Base-by-base conservation (phyloP, 768 basidiomycete species). In the Piloderma croceum region DNA sequence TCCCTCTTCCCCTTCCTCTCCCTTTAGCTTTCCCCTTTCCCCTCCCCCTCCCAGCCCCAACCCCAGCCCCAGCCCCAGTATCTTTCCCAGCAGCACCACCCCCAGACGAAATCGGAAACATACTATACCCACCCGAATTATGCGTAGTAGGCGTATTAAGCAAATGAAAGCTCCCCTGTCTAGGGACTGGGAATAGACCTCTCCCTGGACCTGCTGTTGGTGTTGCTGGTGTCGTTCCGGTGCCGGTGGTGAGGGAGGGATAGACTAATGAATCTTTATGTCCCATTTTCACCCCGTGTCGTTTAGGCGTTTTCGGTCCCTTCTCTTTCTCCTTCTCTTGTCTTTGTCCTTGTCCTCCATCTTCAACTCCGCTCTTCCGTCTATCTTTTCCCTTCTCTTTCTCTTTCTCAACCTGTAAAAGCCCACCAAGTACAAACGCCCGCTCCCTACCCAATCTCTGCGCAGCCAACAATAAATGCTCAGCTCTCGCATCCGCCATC, bases 381-480 rank as follows among this genome's bases (percentile, higher is more conserved):
- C 47, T 43, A 40, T 58, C 60, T 21, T 47, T 63, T 17, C 57
- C 53, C 7, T 56, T 54, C 24, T 67, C 67, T 39, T 58, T 59
- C 45, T 67, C 71, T 39, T 57, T 61, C 39, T 62, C 59, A 20
- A 56, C 56, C 5, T 64, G 62, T 15, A 64, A 54, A 50, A 77
- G 56, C 5, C 81, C 80, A 0, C 76, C 70, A 17, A 79, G 54
- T n/a, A 75, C 54, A 4, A 70, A 70, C 1, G 77, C 73, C 6
- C 83, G 74, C 39, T 77, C 69, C 23, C 76, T 71, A 4, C 84
- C 84, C 3, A 86, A 68, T 39, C 65, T 78, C n/a, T 82, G 74
- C 7, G 83, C 79, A 3, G 85, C 85, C 10, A 83, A 63, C 2
- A 89, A 66, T 9, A 87, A 61, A 49, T 83, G 83, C 49, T 88